Conservation (phyloP, 805 yeast genomes). For the Nakazawaea sp. region DNA sequence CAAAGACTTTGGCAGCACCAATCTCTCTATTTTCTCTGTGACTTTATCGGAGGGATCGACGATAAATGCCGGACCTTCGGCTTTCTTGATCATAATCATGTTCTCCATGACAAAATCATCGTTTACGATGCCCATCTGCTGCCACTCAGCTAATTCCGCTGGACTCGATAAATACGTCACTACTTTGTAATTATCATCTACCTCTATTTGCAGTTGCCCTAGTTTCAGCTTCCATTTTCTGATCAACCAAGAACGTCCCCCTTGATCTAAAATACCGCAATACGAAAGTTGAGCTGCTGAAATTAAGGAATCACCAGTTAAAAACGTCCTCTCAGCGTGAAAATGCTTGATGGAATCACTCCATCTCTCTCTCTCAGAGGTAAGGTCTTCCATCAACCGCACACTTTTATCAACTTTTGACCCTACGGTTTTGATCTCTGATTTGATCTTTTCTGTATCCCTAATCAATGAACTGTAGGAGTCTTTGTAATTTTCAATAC, state of each 20-base stretch:
- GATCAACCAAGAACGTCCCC: slow-evolving; percentile 29
- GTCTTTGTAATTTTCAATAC: slow-evolving; percentile 61
- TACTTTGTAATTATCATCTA: slow-evolving; percentile 27
- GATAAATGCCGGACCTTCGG: slow-evolving; percentile 43
- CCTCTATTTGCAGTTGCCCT: slow-evolving; percentile 26
- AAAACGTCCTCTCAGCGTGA: slow-evolving; percentile 30
- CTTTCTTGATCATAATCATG: slow-evolving; percentile 38
- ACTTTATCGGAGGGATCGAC: slow-evolving; percentile 65
- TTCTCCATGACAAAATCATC: slow-evolving; percentile 65
- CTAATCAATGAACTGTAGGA: slow-evolving; percentile 71
- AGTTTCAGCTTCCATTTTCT: slow-evolving; percentile 31
- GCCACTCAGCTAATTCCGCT: slow-evolving; percentile 43
- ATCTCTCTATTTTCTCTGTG: slow-evolving; percentile 30
- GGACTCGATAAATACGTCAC: slow-evolving; percentile 32
- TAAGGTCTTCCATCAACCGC: slow-evolving; percentile 53
- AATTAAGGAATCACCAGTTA: slow-evolving; percentile 63
- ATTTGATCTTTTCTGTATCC: slow-evolving; percentile 68
- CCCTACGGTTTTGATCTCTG: slow-evolving; percentile 60
- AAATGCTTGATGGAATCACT: slow-evolving; percentile 46
- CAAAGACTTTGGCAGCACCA: slow-evolving; percentile 28
- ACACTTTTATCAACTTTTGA: slow-evolving; percentile 56
- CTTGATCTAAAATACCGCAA: slow-evolving; percentile 52
- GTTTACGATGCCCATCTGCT: slow-evolving; percentile 40
- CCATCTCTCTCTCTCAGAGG: slow-evolving; percentile 74
- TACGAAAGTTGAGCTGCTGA: slow-evolving; percentile 57